These are phyloP conservation scores for Adansonia grandidieri DNA, from an alignment of 441 rosid species.

Conservation along the genomic window DNA sequence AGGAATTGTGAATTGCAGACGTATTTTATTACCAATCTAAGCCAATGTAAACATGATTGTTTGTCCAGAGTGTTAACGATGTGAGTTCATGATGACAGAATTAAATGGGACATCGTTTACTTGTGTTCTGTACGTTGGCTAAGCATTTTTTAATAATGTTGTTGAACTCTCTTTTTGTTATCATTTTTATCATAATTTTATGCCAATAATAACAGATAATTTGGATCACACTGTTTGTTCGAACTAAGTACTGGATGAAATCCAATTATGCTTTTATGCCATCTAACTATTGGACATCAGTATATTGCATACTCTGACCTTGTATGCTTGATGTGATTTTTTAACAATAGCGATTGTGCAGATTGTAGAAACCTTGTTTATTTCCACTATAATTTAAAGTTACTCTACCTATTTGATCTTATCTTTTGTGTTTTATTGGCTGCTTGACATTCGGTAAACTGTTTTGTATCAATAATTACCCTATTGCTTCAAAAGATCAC, in stretches of 20 bases:
- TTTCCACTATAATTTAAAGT: neutral
- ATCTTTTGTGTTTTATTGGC: neutral
- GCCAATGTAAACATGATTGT: neutral
- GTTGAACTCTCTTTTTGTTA: neutral
- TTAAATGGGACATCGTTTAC: neutral
- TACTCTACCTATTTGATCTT: neutral
- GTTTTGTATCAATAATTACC: neutral
- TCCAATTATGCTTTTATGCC: neutral
- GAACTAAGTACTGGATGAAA: neutral
- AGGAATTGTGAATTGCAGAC: neutral
- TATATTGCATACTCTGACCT: neutral
- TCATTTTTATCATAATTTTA: neutral
- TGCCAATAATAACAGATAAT: neutral
- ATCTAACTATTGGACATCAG: neutral
- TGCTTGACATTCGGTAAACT: neutral
- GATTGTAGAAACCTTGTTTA: neutral
- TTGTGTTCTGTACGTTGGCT: neutral
- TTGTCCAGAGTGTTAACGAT: neutral
- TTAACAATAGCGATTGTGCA: neutral
- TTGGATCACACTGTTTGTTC: conserved; percentile 1
- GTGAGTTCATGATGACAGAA: neutral
- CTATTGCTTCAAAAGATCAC: conserved; percentile 6
- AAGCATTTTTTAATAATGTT: neutral
- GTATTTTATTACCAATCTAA: neutral
- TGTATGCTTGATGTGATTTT: neutral